These are phyloP conservation scores for Hondaea fermentalgiana DNA, from an alignment of 108 stramenopile genomes.

Conservation along the genomic window DNA sequence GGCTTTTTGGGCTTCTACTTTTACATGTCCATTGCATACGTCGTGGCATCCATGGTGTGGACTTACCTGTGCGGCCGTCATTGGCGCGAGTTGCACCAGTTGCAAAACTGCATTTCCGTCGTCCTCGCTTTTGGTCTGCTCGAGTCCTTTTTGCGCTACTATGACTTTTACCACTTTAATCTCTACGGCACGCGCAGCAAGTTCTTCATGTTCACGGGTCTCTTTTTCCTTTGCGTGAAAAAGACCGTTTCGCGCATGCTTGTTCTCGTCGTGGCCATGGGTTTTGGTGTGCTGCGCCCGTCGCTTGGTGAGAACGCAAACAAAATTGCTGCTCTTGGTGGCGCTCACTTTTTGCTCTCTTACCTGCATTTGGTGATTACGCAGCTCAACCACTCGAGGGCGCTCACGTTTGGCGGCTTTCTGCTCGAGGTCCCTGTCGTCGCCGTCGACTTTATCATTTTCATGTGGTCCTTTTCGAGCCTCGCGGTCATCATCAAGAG, in stretches of 20 bases:
- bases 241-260: background rate
- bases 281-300: background rate
- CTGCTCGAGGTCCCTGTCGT: background rate
- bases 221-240: background rate
- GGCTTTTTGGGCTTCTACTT: background rate
- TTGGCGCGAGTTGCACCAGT: background rate
- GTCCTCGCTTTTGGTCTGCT: background rate
- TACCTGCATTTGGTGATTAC: background rate
- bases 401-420: background rate
- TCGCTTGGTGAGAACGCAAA: background rate
- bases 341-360: background rate
- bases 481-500: background rate
- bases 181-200: background rate
- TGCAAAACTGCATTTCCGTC: background rate
- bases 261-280: background rate
- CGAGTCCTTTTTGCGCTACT: background rate
- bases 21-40: background rate
- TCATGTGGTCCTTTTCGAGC: background rate
- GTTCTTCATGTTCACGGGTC: background rate
- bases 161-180: background rate
- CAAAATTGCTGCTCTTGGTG: background rate
- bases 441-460: background rate
- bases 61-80: background rate
- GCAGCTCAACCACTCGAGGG: background rate
- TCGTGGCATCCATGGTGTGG: background rate